These are phyloP conservation scores for Acacia confusa DNA, from an alignment of 306 rosid species.

Conservation along the genomic window DNA sequence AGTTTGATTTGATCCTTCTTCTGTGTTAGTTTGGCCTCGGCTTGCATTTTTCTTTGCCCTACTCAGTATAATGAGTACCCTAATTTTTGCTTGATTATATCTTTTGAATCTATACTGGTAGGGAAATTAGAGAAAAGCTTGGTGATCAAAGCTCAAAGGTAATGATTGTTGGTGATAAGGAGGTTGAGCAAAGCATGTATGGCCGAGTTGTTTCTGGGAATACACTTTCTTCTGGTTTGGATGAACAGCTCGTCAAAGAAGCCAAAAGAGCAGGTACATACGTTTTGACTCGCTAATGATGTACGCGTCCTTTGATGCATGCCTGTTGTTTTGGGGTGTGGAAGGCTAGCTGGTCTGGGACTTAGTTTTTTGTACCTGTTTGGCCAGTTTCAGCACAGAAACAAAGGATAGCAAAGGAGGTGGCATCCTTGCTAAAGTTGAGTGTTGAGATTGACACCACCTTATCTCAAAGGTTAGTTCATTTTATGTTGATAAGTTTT, in stretches of 20 bases:
- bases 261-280: constrained; percentile 73
- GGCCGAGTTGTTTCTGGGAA: constrained; percentile 55
- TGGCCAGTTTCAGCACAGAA: constrained; percentile 76
- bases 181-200: constrained; percentile 76
- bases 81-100: constrained; percentile 32
- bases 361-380: constrained; percentile 33
- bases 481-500: not conserved
- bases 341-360: constrained; percentile 35
- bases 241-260: constrained; percentile 78
- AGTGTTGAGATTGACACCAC: constrained; percentile 75
- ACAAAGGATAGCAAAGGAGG: constrained; percentile 87
- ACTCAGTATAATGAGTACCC: constrained; percentile 13
- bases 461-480: constrained; percentile 70
- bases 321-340: not conserved
- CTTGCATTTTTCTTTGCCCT: not conserved
- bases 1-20: constrained; percentile 16
- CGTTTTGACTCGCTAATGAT: constrained; percentile 30
- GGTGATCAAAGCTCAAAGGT: constrained; percentile 72
- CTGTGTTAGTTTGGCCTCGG: constrained; percentile 24
- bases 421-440: constrained; percentile 80
- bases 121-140: constrained; percentile 73
- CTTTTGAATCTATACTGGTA: constrained; percentile 36
- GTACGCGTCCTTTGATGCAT: constrained; percentile 25
- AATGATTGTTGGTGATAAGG: constrained; percentile 66
- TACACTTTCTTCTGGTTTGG: constrained; percentile 56